Evolutionary conservation across 2,329 filamentous ascomycete genomes (phyloP).

Genomic region (Colletotrichum shisoi): DNA sequence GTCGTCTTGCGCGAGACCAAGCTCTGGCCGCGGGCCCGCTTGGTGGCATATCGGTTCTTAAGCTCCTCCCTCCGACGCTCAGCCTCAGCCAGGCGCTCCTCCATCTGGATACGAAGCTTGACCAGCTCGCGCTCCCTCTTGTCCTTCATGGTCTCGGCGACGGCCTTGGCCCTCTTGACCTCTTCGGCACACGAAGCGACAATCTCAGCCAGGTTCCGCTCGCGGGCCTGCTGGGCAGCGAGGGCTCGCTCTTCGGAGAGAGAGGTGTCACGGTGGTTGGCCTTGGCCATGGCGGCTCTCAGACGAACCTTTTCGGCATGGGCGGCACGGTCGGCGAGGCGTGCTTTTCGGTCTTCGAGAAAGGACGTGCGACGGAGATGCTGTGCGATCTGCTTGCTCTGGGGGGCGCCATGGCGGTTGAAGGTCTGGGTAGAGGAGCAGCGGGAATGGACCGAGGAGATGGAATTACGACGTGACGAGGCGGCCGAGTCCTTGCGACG

Average conservation of each 20-base stretch:
- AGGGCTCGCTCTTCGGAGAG: conserved; percentile 78
- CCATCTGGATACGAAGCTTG: conserved; percentile 76
- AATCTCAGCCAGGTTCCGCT: conserved; percentile 83
- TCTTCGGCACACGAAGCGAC: conserved; percentile 83
- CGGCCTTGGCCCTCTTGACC: conserved; percentile 80
- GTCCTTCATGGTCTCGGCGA: conserved; percentile 84
- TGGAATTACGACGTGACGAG: conserved; percentile 80
- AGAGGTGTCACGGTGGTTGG: conserved; percentile 68
- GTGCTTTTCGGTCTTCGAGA: conserved; percentile 79
- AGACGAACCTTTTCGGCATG: conserved; percentile 85
- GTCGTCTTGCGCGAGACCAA: conserved; percentile 59
- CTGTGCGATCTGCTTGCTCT: conserved; percentile 80
- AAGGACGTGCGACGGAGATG: conserved; percentile 82
- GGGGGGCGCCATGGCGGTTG: conserved; percentile 61
- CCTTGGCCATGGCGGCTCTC: conserved; percentile 76
- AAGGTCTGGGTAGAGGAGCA: conserved; percentile 68
- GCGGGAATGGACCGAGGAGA: conserved; percentile 77
- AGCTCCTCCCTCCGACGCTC: conserved; percentile 74
- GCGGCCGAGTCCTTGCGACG: conserved; percentile 78
- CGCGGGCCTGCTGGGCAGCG: conserved; percentile 78
- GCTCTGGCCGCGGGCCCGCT: conserved; percentile 64
- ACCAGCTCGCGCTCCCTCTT: conserved; percentile 77
- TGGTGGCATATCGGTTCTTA: conserved; percentile 61
- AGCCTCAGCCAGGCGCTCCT: conserved; percentile 80
- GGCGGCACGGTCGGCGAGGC: conserved; percentile 79